These are phyloP conservation scores for Mucor saturninus DNA, from an alignment of 371 early-diverging fungal genomes.

Conservation along the genomic window DNA sequence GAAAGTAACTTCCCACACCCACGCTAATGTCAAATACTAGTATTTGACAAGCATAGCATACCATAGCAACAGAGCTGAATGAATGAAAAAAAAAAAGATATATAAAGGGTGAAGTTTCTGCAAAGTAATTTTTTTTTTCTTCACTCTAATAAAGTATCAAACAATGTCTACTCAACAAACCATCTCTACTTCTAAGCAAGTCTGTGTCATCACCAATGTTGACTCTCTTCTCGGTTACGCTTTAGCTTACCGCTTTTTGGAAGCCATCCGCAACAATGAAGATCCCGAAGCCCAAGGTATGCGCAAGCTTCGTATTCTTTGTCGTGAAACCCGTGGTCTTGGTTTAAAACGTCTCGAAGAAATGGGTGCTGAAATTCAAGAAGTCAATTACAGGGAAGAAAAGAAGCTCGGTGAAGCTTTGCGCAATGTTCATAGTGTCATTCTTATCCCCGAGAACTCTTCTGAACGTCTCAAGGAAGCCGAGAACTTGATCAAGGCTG, in stretches of 20 bases:
- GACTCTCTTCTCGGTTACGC: slow-evolving; percentile 44
- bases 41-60: background rate
- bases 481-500: slow-evolving; percentile 36
- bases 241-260: slow-evolving; percentile 36
- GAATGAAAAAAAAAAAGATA: too few species aligned
- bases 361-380: slow-evolving; percentile 37
- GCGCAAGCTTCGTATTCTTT: slow-evolving; percentile 34
- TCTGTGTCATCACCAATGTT: slow-evolving; percentile 41
- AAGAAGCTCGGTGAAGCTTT: slow-evolving; percentile 29
- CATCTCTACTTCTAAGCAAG: slow-evolving; percentile 10
- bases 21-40: background rate
- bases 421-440: slow-evolving; percentile 22
- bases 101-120: too few species aligned
- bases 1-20: background rate
- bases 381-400: slow-evolving; percentile 40
- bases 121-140: slow-evolving; percentile 3
- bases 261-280: slow-evolving; percentile 16
- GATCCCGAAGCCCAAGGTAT: background rate
- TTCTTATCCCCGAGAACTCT: slow-evolving; percentile 41
- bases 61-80: too few species aligned
- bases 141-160: background rate
- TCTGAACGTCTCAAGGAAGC: slow-evolving; percentile 33
- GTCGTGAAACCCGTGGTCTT: slow-evolving; percentile 25
- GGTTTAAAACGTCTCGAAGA: slow-evolving; percentile 25
- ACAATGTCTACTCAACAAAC: slow-evolving; percentile 14